phyloP scores from a whole-genome alignment of 805 yeast genomes.

The Candida mattraensis region DNA sequence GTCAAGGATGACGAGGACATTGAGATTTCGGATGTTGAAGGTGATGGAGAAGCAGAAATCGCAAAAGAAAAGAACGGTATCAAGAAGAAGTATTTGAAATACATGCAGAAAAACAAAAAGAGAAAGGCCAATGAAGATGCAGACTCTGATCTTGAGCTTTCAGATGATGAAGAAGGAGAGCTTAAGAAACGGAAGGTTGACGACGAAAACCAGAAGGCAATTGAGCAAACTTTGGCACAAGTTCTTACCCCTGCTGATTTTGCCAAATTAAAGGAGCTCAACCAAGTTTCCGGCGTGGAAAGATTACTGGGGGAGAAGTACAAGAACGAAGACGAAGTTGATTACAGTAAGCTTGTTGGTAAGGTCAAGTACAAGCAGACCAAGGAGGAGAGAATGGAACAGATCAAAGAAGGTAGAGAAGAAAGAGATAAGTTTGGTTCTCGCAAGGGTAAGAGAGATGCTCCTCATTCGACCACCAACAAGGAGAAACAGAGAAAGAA shows the following conservation, averaged over 20 bases:
- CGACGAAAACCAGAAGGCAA: conserved; percentile 42
- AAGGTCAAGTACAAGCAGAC: conserved; percentile 77
- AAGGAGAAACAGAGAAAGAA: conserved; percentile 96
- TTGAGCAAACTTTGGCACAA: conserved; percentile 48
- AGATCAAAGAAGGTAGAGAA: conserved; percentile 86
- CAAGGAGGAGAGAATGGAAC: conserved; percentile 88
- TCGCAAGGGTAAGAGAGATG: conserved; percentile 74
- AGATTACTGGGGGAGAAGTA: conserved; percentile 62
- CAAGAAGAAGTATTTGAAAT: conserved; percentile 35
- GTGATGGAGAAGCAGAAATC: conserved; percentile 36
- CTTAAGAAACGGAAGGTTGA: conserved; percentile 37
- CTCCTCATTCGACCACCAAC: conserved; percentile 88
- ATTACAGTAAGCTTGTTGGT: conserved; percentile 75
- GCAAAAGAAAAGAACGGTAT: conserved; percentile 35
- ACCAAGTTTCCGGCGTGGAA: conserved; percentile 80
- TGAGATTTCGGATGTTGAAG: conserved; percentile 53
- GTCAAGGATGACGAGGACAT: conserved; percentile 82
- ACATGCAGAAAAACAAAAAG: conserved; percentile 32
- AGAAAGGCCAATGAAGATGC: conserved; percentile 34
- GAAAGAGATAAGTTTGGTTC: conserved; percentile 91
- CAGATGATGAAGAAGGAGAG: conserved; percentile 40
- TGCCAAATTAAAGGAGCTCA: conserved; percentile 88
- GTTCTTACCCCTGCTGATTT: conserved; percentile 97
- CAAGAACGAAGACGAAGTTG: conserved; percentile 81
- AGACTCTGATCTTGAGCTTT: conserved; percentile 53